Evolutionary conservation across 106 monocot genomes (phyloP), one percentile per base, ranked within the genome.

Genomic region (Posidonia australis): DNA sequence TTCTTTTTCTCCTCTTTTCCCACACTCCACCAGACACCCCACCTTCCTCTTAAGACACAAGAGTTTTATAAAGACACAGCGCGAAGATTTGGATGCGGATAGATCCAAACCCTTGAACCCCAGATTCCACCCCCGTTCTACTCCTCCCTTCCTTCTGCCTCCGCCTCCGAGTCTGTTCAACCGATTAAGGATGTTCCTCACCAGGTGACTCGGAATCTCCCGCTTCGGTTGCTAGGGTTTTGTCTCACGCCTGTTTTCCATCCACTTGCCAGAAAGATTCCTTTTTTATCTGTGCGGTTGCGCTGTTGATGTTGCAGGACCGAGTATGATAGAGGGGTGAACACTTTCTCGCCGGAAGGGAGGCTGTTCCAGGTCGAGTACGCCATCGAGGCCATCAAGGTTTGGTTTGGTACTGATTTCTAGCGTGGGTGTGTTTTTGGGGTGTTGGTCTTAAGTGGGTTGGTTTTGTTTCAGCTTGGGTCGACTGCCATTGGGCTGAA

Each of bases 311-410:
- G 9, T 67, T 7, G 31, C 66, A 93, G 93, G 79, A 89, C 93
- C 22, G 93, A 93, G 75, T 93, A 93, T 59, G 93, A 89, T 55
- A 80, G 93, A 49, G 93, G 93, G 30, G 89, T 93, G 65, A 93
- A 93, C 78, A 93, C 93, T 48, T 93, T 93, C 81, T 93, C 93
- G 1, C 93, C 93, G 0, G 93, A 93, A 65, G 93, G 93, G 17
- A 76, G 93, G 65, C 52, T 89, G 59, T 89, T 93, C 58, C 93
- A 93, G 79, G 88, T 93, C 65, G 93, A 93, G 63, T 93, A 93
- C 68, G 93, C 93, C 46, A 93, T 93, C 54, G 93, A 93, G 72
- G 88, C 89, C 46, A 93, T 93, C 72, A 93, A 93, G 93, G 93
- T 87, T 43, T 21, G 10, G 25, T 41, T 59, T 43, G 20, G n/a